Base-by-base conservation (phyloP, 2,329 filamentous ascomycete species). In the Penicillium brasilianum region DNA sequence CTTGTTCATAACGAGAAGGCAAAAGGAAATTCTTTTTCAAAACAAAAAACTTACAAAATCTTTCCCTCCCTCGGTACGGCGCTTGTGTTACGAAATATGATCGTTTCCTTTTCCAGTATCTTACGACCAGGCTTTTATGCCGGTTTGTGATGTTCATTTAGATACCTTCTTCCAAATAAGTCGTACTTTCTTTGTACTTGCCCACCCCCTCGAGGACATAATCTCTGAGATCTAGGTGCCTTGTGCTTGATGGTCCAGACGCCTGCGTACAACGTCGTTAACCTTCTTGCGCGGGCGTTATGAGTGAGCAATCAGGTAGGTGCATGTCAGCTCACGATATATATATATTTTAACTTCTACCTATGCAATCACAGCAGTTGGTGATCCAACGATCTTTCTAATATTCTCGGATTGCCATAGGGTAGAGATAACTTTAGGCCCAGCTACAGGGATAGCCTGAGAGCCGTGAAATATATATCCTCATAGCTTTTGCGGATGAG, bases 1-100 rank as follows among this genome's bases (percentile, higher is more conserved):
- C 68, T 70, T 70, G 68, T 70, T 64, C 39, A 70, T 69, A 69
- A 68, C 59, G 68, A 70, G 68, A 70, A 69, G 65, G 68, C 68
- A 64, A 70, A 70, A 69, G 66, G 65, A 69, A 69, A 69, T 62
- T 64, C 62, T 67, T 68, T 66, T 64, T 64, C 55, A 62, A 65
- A 67, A 59, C 54, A 56, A 60, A 58, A 63, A 64, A 66, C 58
- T 52, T 53, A 63, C 60, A 64, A 65, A 61, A 55, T 20, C 14
- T 57, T 50, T 56, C 56, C 55, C 53, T 49, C 54, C 57, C 53
- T 54, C 54, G 54, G 43, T 56, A 62, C 48, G 63, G 60, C 62
- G 64, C 61, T 59, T 64, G 55, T 61, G 59, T 63, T 62, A 57
- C 48, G 55, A 64, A 61, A 64, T 64, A 54, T 59, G 54, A 62